Evolutionary conservation across 228 moss, liverwort and hornwort species (phyloP).

Genomic region (Sphagnum magellanicum): DNA sequence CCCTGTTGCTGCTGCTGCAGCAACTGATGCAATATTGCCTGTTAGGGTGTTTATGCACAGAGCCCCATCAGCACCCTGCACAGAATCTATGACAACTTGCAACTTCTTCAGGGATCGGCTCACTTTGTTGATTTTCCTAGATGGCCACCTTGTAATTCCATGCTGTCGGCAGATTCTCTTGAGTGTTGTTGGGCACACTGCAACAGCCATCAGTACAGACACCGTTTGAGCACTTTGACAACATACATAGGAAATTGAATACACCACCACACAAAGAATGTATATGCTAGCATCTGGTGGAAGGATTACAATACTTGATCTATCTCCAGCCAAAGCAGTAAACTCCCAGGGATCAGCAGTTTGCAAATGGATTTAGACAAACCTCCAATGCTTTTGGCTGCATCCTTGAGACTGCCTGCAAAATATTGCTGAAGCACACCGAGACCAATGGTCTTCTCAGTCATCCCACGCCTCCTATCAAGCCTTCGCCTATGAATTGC

Average conservation of each 20-base stretch:
- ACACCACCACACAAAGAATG: too few relatives aligned
- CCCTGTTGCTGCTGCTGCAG: slow-evolving; percentile 31
- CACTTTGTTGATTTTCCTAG: slow-evolving; percentile 97
- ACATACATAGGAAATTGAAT: neutral
- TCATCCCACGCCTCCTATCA: slow-evolving; percentile 56
- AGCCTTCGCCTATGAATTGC: slow-evolving; percentile 26
- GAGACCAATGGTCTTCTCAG: slow-evolving; percentile 61
- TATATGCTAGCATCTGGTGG: too few relatives aligned
- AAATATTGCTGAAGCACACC: slow-evolving; percentile 71
- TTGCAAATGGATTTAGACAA: slow-evolving; percentile 9
- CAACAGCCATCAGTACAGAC: slow-evolving; percentile 22
- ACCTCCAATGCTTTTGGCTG: slow-evolving; percentile 73
- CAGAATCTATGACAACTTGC: slow-evolving; percentile 94
- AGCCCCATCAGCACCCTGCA: slow-evolving; percentile 96
- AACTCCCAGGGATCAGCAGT: too few relatives aligned
- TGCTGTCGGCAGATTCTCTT: slow-evolving; percentile 98
- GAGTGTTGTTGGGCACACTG: slow-evolving; percentile 96
- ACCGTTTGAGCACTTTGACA: slow-evolving; percentile 17
- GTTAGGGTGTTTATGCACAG: slow-evolving; percentile 81
- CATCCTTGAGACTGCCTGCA: slow-evolving; percentile 65
- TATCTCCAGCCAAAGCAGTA: too few relatives aligned
- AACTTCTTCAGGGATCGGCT: slow-evolving; percentile 94
- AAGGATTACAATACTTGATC: too few relatives aligned
- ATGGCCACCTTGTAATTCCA: slow-evolving; percentile 97
- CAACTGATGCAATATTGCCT: slow-evolving; percentile 61